A percentile compares a stretch with the other conserved stretches of the same genome.
phyloP scores from a whole-genome alignment of 495 filamentous ascomycete genomes.

The Hypomontagnella submonticulosa region DNA sequence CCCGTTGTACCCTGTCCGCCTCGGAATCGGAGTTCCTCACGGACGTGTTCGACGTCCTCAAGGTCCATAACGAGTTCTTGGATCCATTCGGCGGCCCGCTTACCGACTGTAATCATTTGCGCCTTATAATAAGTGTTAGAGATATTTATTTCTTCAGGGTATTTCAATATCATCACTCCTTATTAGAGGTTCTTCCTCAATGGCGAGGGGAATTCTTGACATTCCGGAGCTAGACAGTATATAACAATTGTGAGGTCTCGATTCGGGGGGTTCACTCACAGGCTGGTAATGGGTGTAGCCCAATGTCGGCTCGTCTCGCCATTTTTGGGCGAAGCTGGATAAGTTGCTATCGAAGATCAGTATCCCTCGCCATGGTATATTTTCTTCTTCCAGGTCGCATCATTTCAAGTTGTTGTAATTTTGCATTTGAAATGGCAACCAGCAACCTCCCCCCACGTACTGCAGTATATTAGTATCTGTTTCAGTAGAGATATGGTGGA shows the following conservation, averaged over 20 bases:
- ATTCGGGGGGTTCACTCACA: conserved; percentile 18
- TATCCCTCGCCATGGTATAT: neutral
- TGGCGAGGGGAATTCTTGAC: neutral
- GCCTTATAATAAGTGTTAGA: conserved; percentile 12
- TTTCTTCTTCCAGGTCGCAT: neutral
- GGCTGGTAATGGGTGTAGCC: conserved; percentile 82
- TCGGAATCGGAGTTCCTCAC: conserved; percentile 81
- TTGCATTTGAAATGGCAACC: neutral
- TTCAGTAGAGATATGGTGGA: neutral
- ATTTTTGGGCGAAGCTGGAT: conserved; percentile 76
- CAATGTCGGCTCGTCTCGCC: conserved; percentile 71
- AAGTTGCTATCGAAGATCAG: conserved; percentile 66
- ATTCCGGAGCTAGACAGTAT: neutral
- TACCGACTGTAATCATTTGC: conserved; percentile 84
- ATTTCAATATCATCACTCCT: neutral
- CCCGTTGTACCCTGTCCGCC: conserved; percentile 73
- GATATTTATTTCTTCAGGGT: neutral
- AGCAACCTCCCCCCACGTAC: conserved; percentile 1
- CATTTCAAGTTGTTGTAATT: neutral
- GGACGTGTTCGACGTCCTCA: conserved; percentile 78
- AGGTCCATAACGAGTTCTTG: conserved; percentile 92
- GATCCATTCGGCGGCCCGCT: conserved; percentile 80
- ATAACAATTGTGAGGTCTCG: neutral
- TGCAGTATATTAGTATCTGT: conserved; percentile 12
- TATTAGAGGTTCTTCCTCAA: neutral